Evolutionary conservation across 768 basidiomycete species (phyloP).

Genomic region (Polyporus arcularius): DNA sequence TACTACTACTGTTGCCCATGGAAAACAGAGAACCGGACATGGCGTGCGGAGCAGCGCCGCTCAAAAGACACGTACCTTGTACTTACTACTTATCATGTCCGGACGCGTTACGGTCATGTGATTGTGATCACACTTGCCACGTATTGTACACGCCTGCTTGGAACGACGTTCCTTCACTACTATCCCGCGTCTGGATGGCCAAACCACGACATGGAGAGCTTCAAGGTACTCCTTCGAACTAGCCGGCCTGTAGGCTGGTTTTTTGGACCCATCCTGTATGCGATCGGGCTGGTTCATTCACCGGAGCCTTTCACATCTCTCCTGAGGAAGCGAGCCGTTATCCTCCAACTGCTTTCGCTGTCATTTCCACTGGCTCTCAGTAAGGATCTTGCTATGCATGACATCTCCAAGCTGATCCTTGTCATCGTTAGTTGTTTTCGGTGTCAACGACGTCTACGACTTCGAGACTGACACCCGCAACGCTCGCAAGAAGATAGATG

Average conservation of each 20-base stretch:
- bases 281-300: conserved; percentile 8
- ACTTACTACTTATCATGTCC: too few species aligned
- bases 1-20: too few species aligned
- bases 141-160: too few species aligned
- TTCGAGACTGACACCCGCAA: conserved; percentile 10
- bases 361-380: conserved; percentile 8
- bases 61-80: too few species aligned
- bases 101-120: too few species aligned
- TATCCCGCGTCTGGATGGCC: too few species aligned
- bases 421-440: conserved; percentile 5
- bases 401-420: too few species aligned
- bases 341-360: conserved; percentile 2
- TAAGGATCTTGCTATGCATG: not conserved
- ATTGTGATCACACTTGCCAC: too few species aligned
- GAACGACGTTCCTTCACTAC: too few species aligned
- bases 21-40: too few species aligned
- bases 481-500: conserved; percentile 7
- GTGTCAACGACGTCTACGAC: conserved; percentile 16
- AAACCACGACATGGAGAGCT: not conserved
- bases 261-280: conserved; percentile 14
- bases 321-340: not conserved
- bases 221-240: not conserved
- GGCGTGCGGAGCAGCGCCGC: too few species aligned
- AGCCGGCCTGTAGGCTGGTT: conserved; percentile 7
- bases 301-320: not conserved